Evolutionary conservation across 2,329 filamentous ascomycete genomes (phyloP).

Genomic region (Sporothrix humicola): DNA sequence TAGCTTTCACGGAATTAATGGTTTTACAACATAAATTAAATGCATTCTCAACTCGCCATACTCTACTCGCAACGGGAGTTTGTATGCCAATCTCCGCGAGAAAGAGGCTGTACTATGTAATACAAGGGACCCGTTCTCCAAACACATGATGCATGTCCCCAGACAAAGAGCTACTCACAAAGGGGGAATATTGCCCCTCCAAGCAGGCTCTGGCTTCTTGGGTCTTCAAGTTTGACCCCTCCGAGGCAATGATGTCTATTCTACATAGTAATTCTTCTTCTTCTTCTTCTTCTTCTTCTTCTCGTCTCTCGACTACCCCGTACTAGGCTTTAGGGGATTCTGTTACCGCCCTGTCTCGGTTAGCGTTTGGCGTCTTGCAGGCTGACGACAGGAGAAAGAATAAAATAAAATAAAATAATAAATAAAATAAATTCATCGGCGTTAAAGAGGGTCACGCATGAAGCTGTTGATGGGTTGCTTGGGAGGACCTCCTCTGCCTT

Average conservation of each 20-base stretch:
- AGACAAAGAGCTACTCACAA: background rate
- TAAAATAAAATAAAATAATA: background rate
- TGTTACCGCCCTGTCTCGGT: conserved; percentile 7
- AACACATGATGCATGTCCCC: conserved; percentile 20
- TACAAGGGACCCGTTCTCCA: background rate
- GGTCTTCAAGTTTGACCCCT: background rate
- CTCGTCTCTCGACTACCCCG: background rate
- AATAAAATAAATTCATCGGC: conserved; percentile 16
- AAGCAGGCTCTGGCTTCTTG: no score
- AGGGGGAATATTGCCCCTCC: background rate
- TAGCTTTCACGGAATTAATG: no score
- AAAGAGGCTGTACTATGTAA: no score
- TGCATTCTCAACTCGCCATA: no score
- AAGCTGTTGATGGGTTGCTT: conserved; percentile 3
- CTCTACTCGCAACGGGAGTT: no score
- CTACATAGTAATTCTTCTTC: background rate
- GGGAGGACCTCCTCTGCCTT: background rate
- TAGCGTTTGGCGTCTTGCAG: conserved; percentile 26
- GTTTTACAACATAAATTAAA: no score
- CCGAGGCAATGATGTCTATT: conserved; percentile 3
- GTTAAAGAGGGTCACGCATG: background rate
- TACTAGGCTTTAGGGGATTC: conserved; percentile 18
- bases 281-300: background rate
- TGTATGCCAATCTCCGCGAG: no score
- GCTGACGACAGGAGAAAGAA: background rate